Base-by-base conservation (phyloP, 345 rosid genomes). In the Pugionium dolabratum region DNA sequence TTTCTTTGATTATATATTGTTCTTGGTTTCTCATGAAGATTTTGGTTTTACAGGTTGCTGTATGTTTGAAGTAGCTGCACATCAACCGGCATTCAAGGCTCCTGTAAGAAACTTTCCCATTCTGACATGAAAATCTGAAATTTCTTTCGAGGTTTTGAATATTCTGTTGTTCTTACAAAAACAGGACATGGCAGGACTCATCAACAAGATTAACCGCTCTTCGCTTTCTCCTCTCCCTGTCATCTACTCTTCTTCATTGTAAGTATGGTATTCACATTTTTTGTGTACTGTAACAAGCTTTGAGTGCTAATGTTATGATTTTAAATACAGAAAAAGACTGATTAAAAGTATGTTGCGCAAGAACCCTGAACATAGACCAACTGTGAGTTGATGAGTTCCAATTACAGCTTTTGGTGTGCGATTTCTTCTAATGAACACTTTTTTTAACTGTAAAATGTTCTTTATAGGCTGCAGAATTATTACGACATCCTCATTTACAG, bases 61-160 rank as follows among this genome's bases (percentile, higher is more conserved):
- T 76, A 83, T 90, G 93, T 94, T 94, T 76, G 99, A 94, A 79
- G 88, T 90, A 72, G 95, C 96, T 73, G 96, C 97, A 34, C 97
- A 94, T 77, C 97, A 94, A 39, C 95, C 97, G 0, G 86, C 97
- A 34, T 94, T 94, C 76, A 85, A 90, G 74, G 99, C 99, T 78
- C 89, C 92, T 26, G 99, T 94, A 78, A 78, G 88, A 83, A n/a
- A 7, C 8, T 8, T 8, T 59, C 32, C 1, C 49, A 64, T 60
- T 52, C 27, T 2, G 33, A 44, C 7, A 25, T 44, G 2, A 7
- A 1, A 70, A 40, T 39, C 36, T 50, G n/a, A 37, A 61, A 5
- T 37, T 10, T 29, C 9, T 45, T 45, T 46, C 7, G 0, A 60
- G 29, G 6, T 45, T 67, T 10, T 60, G 36, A n/a, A 43, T 44